A percentile compares a stretch with the other conserved stretches of the same genome.
These are phyloP conservation scores for Diddensiella santjacobensis DNA, from an alignment of 805 yeast species.

Conservation along the genomic window DNA sequence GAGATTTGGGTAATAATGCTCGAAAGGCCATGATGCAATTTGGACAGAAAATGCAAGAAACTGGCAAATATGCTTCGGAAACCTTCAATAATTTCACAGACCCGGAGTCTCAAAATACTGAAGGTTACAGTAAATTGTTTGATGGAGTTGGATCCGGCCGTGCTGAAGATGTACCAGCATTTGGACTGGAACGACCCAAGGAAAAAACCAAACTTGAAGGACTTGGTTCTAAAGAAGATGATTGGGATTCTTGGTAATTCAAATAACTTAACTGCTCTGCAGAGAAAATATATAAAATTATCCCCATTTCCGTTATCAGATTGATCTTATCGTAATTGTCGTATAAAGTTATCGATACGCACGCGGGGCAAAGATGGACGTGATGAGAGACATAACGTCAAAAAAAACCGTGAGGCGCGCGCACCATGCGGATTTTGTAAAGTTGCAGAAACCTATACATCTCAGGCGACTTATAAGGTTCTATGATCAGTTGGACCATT, in stretches of 20 bases:
- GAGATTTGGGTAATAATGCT: conserved; percentile 78
- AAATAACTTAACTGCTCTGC: too few species aligned
- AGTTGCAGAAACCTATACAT: too few species aligned
- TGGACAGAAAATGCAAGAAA: conserved; percentile 89
- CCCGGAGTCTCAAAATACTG: conserved; percentile 35
- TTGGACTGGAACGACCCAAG: conserved; percentile 58
- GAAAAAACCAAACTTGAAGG: conserved; percentile 58
- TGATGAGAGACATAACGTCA: too few species aligned
- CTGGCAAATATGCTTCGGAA: conserved; percentile 71
- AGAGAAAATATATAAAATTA: too few species aligned
- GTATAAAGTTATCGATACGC: too few species aligned
- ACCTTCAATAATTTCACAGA: conserved; percentile 57
- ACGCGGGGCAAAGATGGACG: too few species aligned
- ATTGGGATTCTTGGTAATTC: conserved; percentile 31
- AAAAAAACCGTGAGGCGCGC: too few species aligned
- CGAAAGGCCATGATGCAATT: conserved; percentile 93
- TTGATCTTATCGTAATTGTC: too few species aligned
- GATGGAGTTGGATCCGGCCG: conserved; percentile 48
- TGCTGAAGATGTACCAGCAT: conserved; percentile 49
- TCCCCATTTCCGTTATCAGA: too few species aligned
- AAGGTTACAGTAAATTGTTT: conserved; percentile 41
- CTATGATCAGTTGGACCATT: too few species aligned
- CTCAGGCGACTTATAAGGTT: too few species aligned
- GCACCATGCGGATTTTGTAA: too few species aligned
- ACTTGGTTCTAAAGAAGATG: conserved; percentile 24